Evolutionary conservation across 179 eudicot genomes (phyloP).

Genomic region (Sideroxylon spinosum): DNA sequence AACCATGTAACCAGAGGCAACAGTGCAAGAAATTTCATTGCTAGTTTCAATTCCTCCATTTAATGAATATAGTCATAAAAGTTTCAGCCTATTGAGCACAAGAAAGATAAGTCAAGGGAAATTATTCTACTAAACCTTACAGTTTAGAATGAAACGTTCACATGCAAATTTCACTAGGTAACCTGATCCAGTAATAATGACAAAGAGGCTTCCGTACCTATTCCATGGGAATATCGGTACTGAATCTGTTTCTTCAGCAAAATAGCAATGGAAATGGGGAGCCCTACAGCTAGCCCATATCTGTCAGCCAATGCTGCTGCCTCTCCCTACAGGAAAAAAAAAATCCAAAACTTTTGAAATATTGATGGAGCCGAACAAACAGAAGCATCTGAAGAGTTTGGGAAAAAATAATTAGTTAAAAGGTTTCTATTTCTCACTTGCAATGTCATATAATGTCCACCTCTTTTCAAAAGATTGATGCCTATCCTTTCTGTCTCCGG

Average conservation of each 20-base stretch:
- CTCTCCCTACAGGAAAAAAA: constrained; percentile 64
- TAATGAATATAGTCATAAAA: not conserved
- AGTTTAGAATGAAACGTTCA: not conserved
- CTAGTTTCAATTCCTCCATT: not conserved
- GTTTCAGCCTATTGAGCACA: not conserved
- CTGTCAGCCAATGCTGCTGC: constrained; percentile 76
- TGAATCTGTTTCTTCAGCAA: constrained; percentile 73
- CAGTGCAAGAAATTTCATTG: not conserved
- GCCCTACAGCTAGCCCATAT: constrained; percentile 78
- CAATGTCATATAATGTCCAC: constrained; percentile 96
- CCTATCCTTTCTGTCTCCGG: constrained; percentile 81
- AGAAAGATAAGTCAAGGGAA: not conserved
- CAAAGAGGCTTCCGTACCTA: constrained; percentile 44
- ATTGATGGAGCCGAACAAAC: not conserved
- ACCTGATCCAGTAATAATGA: not conserved
- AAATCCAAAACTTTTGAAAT: constrained; percentile 13
- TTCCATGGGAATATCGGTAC: constrained; percentile 78
- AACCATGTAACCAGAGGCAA: not conserved
- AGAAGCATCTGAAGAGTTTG: constrained; percentile 4
- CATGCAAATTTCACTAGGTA: constrained; percentile 7
- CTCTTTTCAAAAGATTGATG: constrained; percentile 66
- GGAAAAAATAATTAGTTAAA: not conserved
- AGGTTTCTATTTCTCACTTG: constrained; percentile 45
- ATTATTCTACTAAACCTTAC: not conserved
- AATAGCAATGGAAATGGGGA: constrained; percentile 68